Evolutionary conservation across 331 rosid species (phyloP).

Genomic region (Quercus tomentella): DNA sequence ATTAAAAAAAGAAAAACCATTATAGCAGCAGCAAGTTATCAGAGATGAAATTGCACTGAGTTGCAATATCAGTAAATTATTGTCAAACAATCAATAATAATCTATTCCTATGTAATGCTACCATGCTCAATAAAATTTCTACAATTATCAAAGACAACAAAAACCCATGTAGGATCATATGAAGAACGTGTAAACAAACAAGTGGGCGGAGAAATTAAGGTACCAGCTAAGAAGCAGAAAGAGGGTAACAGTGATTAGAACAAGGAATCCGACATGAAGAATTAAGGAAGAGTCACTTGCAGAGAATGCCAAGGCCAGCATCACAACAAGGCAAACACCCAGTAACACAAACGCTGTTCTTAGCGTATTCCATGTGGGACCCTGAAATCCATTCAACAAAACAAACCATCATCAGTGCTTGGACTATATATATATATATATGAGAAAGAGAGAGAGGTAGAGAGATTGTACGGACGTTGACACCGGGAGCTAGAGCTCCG

Average conservation of each 20-base stretch:
- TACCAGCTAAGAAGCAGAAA: conserved; percentile 90
- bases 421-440: neutral
- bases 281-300: conserved; percentile 75
- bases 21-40: neutral
- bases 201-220: neutral
- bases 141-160: neutral
- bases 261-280: conserved; percentile 70
- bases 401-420: neutral
- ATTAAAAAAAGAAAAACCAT: neutral
- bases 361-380: conserved; percentile 81
- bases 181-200: neutral
- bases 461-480: conserved; percentile 50
- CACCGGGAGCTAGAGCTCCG: conserved; percentile 96
- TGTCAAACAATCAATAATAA: too few relatives aligned
- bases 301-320: conserved; percentile 84
- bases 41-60: too few relatives aligned
- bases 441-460: neutral
- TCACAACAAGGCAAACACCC: conserved; percentile 69
- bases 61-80: too few relatives aligned
- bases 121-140: too few relatives aligned
- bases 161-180: neutral
- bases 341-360: conserved; percentile 63
- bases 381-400: conserved; percentile 41
- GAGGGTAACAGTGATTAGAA: conserved; percentile 62
- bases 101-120: too few relatives aligned